Conservation (phyloP, 2,329 filamentous ascomycete species). For the Coniella lustricola region DNA sequence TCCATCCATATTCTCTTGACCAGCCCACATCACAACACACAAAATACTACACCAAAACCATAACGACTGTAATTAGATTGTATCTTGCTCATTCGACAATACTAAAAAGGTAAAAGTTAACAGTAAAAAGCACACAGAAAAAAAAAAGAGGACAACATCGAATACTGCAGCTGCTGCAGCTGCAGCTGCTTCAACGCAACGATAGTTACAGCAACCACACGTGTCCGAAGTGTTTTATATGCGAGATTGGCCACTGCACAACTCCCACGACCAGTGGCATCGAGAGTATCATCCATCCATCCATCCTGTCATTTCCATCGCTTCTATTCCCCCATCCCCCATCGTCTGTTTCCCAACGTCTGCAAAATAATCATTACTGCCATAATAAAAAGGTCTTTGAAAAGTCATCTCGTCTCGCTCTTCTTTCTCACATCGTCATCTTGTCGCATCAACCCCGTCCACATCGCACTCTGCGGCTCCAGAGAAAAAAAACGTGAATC, state of each 20-base stretch:
- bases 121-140: too few species aligned
- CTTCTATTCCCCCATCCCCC: background rate
- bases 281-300: slow-evolving; percentile 15
- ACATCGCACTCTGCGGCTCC: too few species aligned
- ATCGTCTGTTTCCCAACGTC: background rate
- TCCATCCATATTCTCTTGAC: too few species aligned
- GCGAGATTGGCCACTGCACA: slow-evolving; percentile 9
- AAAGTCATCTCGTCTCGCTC: background rate
- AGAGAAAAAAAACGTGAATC: too few species aligned
- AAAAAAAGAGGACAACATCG: background rate
- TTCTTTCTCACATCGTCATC: too few species aligned
- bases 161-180: too few species aligned
- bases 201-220: too few species aligned
- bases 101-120: too few species aligned
- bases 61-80: slow-evolving; percentile 2
- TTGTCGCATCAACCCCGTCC: too few species aligned
- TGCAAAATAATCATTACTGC: slow-evolving; percentile 12
- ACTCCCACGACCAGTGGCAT: slow-evolving; percentile 5
- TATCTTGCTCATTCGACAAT: background rate
- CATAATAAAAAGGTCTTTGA: slow-evolving; percentile 9
- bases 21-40: too few species aligned
- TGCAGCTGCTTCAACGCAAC: slow-evolving; percentile 9
- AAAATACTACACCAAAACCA: too few species aligned
- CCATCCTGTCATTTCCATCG: background rate
- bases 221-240: slow-evolving; percentile 11